Evolutionary conservation across 495 filamentous ascomycete genomes (phyloP), one percentile per base, ranked within the genome.

Genomic region (Baudoinia panamericana): DNA sequence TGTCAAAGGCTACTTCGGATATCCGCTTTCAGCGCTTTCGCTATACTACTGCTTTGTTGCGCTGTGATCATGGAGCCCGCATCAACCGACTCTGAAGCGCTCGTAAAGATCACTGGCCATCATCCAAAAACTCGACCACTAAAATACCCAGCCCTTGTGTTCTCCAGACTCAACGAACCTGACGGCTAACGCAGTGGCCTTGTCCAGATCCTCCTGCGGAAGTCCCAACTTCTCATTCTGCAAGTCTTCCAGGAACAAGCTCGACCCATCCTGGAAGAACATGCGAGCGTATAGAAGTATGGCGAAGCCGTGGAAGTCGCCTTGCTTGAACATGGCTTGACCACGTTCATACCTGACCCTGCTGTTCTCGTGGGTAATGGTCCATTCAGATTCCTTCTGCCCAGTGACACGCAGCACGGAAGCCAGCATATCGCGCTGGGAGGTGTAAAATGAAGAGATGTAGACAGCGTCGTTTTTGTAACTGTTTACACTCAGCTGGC

Each of bases 181-280:
- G n/a, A n/a, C n/a, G n/a, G n/a, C n/a, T n/a, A n/a, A n/a, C n/a
- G n/a, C n/a, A n/a, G n/a, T n/a, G n/a, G n/a, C n/a, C n/a, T n/a
- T n/a, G n/a, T n/a, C n/a, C n/a, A n/a, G n/a, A n/a, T 75, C 66
- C 58, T 82, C 77, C 46, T 61, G 52, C 8, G 70, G 64, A 43
- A 82, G 51, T 0, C 64, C 72, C 19, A 82, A 57, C 20, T 63
- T 29, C 5, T 55, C 57, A 46, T 80, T 80, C 8, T 57, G 51
- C 39, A 67, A 32, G 0, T 42, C 60, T 5, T 38, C 39, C 39
- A 63, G 58, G 37, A 55, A 63, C 36, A 71, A 54, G 0, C 65
- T 64, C n/a, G 39, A 45, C 0, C 60, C 66, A 30, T 70, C 64
- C 13, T 61, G 61, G 30, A 54, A 72, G 32, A 79, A 79, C 1